A percentile compares a stretch with the other conserved stretches of the same genome.
Conservation (phyloP, 768 basidiomycete genomes). For the Mrakia frigida region DNA sequence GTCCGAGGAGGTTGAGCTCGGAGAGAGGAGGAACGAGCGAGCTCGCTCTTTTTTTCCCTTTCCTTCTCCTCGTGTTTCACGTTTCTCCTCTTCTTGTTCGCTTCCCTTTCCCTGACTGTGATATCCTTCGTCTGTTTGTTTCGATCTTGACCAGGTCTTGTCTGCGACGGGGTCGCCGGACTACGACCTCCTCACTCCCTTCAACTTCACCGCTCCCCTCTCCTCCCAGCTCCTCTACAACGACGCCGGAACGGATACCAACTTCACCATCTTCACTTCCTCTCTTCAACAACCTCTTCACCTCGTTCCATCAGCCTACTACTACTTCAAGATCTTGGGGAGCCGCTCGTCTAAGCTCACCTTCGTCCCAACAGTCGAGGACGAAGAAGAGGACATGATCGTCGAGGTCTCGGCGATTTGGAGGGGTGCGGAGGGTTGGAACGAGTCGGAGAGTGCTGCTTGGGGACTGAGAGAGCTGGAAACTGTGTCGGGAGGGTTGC, state of each 20-base stretch:
- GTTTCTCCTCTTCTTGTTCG: neutral
- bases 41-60: too few relatives aligned
- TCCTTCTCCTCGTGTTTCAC: too few relatives aligned
- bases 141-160: neutral
- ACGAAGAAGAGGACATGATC: neutral
- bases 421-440: neutral
- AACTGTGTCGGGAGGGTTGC: neutral
- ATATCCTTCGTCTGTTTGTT: neutral
- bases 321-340: neutral
- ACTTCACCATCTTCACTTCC: neutral
- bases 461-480: neutral
- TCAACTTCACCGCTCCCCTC: neutral
- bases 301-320: neutral
- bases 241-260: too few relatives aligned
- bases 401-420: neutral
- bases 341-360: neutral
- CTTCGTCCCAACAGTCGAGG: neutral
- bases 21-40: neutral
- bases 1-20: too few relatives aligned
- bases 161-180: neutral
- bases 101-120: neutral
- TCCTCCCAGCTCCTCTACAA: neutral
- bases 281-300: neutral
- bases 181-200: neutral
- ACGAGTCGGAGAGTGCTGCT: neutral